Evolutionary conservation across 164 flowering plant genomes (phyloP).

Genomic region (Vitis labrusca): DNA sequence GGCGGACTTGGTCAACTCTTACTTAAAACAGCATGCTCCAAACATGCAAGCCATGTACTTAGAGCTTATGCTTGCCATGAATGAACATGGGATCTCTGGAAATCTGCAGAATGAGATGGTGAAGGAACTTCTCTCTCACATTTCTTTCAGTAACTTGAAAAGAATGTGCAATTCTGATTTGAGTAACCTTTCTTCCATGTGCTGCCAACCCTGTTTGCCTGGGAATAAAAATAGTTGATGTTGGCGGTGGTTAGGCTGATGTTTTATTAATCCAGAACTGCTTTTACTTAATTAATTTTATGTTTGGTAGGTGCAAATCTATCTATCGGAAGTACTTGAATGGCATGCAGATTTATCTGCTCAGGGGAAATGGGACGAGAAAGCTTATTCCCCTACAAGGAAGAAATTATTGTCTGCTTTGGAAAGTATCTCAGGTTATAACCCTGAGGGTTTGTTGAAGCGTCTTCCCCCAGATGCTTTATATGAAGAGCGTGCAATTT

Average conservation of each 20-base stretch:
- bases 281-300: neutral
- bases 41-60: conserved; percentile 89
- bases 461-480: conserved; percentile 88
- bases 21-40: conserved; percentile 94
- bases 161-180: neutral
- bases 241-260: too few species aligned
- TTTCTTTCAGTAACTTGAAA: conserved; percentile 3
- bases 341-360: conserved; percentile 65
- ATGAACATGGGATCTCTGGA: conserved; percentile 82
- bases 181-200: too few species aligned
- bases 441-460: conserved; percentile 76
- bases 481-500: conserved; percentile 91
- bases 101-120: conserved; percentile 99
- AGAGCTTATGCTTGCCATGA: conserved; percentile 89
- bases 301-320: conserved; percentile 78
- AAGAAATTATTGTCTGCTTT: conserved; percentile 84
- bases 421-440: conserved; percentile 80
- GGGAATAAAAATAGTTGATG: too few species aligned
- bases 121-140: conserved; percentile 10
- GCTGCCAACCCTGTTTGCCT: too few species aligned
- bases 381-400: conserved; percentile 69
- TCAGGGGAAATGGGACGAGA: conserved; percentile 89
- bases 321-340: conserved; percentile 96
- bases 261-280: too few species aligned
- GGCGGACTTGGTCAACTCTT: conserved; percentile 93